Evolutionary conservation across 1,139 yeast species (phyloP), one percentile per base, ranked within the genome.

Genomic region (Blastobotrys ciferrii): DNA sequence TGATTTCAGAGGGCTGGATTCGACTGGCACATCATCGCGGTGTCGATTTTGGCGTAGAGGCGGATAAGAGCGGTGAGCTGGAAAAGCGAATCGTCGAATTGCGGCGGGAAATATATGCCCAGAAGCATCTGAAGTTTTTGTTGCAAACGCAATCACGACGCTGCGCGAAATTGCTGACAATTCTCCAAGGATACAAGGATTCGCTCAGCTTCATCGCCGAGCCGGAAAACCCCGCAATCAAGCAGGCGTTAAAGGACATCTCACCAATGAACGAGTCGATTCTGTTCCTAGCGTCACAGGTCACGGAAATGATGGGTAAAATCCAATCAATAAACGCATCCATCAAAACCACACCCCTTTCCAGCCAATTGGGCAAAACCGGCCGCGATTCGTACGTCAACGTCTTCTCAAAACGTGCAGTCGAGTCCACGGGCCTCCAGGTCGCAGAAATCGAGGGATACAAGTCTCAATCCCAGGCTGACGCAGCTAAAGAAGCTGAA

Each of bases 1-100:
- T 87, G 39, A 73, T 85, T 1, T 75, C 76, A 12, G 78, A 71
- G 5, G 95, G 95, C 4, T 82, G 80, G 75, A 70, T 89, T 46
- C 67, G 83, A 44, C 69, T 89, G 45, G 75, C 74, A 47, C 95
- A 88, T 61, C 95, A 91, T 52, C 75, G 77, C 47, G 81, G 75
- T 1, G 63, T 87, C 15, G 73, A 68, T 33, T 69, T 74, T 46
- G 45, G 48, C 42, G 56, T 58, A 11, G 52, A 53, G 17, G 58
- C 57, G 13, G 39, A 32, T 11, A 55, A 59, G 39, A 62, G 67
- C 42, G 53, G 51, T 2, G 63, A 66, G 14, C 48, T 72, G n/a
- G 80, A 75, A 53, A 55, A 62, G 1, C 61, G 68, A 47, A 72
- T 81, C n/a, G 50, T 51, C 15, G 56, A 65, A 32, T 51, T 80